These are phyloP conservation scores for Aspergillus pseudoterreus DNA, from an alignment of 2,329 filamentous ascomycete genomes.

Conservation along the genomic window DNA sequence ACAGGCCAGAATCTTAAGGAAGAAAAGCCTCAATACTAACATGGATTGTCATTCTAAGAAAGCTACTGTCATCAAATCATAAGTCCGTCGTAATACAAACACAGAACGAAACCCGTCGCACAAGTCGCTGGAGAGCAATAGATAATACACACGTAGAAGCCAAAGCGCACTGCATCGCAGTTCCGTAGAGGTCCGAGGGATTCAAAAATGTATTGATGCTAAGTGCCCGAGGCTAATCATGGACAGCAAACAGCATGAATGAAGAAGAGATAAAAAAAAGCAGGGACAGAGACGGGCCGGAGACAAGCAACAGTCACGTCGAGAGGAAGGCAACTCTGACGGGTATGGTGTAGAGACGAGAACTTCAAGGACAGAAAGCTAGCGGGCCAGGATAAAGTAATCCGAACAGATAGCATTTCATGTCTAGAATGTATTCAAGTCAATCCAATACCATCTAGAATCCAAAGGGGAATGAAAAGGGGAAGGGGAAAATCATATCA, in stretches of 20 bases:
- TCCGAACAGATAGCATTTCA: too few species aligned
- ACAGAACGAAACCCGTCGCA: not conserved
- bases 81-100: not conserved
- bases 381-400: too few species aligned
- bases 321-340: not conserved
- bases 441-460: too few species aligned
- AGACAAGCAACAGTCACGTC: not conserved
- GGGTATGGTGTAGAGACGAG: too few species aligned
- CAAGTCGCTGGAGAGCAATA: not conserved
- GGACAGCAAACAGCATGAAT: not conserved
- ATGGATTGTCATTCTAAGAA: not conserved
- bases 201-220: not conserved
- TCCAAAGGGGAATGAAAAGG: not conserved
- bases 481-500: not conserved
- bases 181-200: not conserved
- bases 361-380: too few species aligned
- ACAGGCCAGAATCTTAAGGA: too few species aligned
- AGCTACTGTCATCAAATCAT: not conserved
- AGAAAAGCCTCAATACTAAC: too few species aligned
- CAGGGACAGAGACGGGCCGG: not conserved
- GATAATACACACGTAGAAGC: not conserved
- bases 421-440: not conserved
- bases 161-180: not conserved
- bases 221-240: conserved; percentile 1
- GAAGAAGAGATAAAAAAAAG: not conserved